Evolutionary conservation across 805 yeast species (phyloP).

Genomic region (Candida gorgasii): DNA sequence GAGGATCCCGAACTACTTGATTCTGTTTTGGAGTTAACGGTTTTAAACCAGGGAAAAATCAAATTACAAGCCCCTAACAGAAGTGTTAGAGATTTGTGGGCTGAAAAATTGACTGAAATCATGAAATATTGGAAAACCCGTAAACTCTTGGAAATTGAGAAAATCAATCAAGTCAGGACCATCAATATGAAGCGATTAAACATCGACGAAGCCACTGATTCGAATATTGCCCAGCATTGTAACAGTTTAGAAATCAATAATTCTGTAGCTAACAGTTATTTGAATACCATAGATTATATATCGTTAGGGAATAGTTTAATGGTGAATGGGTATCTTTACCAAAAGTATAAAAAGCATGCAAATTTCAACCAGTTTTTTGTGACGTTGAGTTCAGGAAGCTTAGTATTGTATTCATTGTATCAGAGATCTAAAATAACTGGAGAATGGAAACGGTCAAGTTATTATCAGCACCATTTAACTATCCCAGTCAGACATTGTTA

Average conservation of each 20-base stretch:
- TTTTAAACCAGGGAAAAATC: constrained; percentile 47
- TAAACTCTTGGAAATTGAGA: constrained; percentile 38
- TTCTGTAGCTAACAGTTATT: constrained; percentile 50
- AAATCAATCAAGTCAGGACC: constrained; percentile 37
- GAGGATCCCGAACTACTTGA: constrained; percentile 38
- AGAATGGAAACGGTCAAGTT: constrained; percentile 45
- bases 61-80: constrained; percentile 58
- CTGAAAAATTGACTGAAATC: constrained; percentile 46
- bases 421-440: constrained; percentile 48
- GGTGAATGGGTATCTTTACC: constrained; percentile 65
- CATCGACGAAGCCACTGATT: constrained; percentile 58
- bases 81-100: constrained; percentile 64
- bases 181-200: constrained; percentile 49
- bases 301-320: constrained; percentile 62
- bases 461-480: constrained; percentile 54
- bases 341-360: constrained; percentile 68
- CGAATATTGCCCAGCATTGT: constrained; percentile 45
- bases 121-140: constrained; percentile 61
- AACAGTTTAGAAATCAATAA: constrained; percentile 53
- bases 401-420: constrained; percentile 57
- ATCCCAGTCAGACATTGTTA: constrained; percentile 70
- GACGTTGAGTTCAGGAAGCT: constrained; percentile 67
- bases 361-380: constrained; percentile 62
- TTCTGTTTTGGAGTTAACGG: constrained; percentile 53
- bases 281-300: constrained; percentile 57